A percentile compares a stretch with the other conserved stretches of the same genome.
These are phyloP conservation scores for Calonectria crousiana DNA, from an alignment of 2,329 filamentous ascomycete genomes.

Conservation along the genomic window DNA sequence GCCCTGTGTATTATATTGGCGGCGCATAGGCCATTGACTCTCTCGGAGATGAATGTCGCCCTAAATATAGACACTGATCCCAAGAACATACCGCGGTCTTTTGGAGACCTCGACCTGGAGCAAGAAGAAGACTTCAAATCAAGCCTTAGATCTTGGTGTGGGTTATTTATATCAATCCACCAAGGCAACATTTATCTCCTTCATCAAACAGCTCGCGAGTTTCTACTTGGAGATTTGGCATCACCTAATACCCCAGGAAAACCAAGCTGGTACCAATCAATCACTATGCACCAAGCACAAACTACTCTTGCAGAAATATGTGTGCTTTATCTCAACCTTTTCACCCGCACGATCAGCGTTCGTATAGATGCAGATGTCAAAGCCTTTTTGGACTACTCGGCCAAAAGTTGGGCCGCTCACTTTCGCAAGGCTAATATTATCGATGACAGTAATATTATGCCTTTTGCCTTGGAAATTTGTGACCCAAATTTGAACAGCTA, in stretches of 20 bases:
- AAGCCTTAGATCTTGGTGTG: conserved; percentile 39
- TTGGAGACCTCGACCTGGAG: conserved; percentile 39
- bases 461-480: background rate
- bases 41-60: conserved; percentile 47
- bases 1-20: conserved; percentile 43
- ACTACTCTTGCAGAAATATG: conserved; percentile 28
- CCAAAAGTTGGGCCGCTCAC: background rate
- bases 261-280: conserved; percentile 35
- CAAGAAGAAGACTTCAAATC: conserved; percentile 33
- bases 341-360: background rate
- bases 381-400: background rate
- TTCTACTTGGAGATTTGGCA: conserved; percentile 38
- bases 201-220: conserved; percentile 49
- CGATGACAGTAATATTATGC: background rate
- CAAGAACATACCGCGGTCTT: conserved; percentile 3
- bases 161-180: conserved; percentile 46
- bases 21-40: conserved; percentile 40
- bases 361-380: background rate
- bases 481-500: background rate
- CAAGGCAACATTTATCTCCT: conserved; percentile 46
- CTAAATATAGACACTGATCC: conserved; percentile 31
- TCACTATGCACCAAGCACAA: conserved; percentile 36
- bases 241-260: background rate
- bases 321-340: background rate
- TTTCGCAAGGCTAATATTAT: background rate